phyloP scores from a whole-genome alignment of 1,284 basidiomycete genomes.

The Anthracocystis walkeri region DNA sequence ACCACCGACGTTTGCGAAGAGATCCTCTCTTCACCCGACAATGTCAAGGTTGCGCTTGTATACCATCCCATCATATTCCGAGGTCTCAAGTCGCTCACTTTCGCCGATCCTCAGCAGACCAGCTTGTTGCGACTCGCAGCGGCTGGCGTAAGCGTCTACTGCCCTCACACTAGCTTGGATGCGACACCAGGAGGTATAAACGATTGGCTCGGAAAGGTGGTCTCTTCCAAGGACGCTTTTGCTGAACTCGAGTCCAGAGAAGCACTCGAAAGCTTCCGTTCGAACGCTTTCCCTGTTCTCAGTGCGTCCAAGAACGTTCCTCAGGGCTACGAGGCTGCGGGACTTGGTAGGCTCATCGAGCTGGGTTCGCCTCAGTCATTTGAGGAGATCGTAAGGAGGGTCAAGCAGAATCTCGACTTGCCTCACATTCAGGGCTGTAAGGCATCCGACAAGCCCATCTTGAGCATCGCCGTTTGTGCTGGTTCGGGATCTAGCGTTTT shows the following conservation, averaged over 20 bases:
- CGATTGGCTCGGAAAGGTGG: conserved; percentile 65
- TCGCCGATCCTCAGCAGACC: conserved; percentile 81
- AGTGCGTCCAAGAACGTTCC: conserved; percentile 25
- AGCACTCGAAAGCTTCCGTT: conserved; percentile 3
- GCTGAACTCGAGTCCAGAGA: conserved; percentile 15
- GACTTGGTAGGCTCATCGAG: conserved; percentile 46
- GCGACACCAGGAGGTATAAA: conserved; percentile 85
- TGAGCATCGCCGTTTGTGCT: conserved; percentile 61
- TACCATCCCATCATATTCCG: conserved; percentile 84
- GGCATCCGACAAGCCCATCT: conserved; percentile 39
- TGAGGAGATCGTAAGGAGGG: conserved; percentile 37
- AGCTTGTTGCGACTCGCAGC: conserved; percentile 83
- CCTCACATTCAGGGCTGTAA: conserved; percentile 42
- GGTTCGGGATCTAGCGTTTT: conserved; percentile 64
- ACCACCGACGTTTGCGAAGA: conserved; percentile 64
- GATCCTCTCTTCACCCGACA: conserved; percentile 47
- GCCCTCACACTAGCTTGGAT: conserved; percentile 88
- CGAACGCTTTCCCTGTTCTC: conserved; percentile 8
- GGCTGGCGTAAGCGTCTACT: conserved; percentile 85
- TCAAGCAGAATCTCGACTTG: conserved; percentile 49
- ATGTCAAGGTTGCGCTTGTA: conserved; percentile 76
- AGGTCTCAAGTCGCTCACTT: conserved; percentile 81
- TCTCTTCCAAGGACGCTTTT: conserved; percentile 28
- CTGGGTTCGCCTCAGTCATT: conserved; percentile 28
- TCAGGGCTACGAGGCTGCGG: conserved; percentile 37